Evolutionary conservation across 768 basidiomycete genomes (phyloP).

Genomic region (Suillus discolor): DNA sequence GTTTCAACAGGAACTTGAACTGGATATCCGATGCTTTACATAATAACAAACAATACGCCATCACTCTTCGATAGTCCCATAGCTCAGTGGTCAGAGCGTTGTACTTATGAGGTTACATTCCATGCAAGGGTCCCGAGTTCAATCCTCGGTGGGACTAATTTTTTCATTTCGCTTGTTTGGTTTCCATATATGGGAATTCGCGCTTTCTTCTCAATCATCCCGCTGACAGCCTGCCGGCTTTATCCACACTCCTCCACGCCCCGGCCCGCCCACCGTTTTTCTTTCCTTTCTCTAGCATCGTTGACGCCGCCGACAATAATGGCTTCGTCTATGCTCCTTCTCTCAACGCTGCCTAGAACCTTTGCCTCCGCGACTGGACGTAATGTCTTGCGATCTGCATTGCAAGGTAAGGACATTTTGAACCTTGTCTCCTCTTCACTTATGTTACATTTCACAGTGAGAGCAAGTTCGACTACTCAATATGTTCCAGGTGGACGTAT

Average conservation of each 20-base stretch:
- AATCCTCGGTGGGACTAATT: constrained; percentile 62
- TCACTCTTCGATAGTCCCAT: constrained; percentile 41
- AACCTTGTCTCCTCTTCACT: not conserved
- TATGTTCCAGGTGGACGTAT: constrained; percentile 57
- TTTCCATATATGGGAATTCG: not conserved
- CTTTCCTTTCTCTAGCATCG: not conserved
- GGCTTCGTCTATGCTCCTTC: constrained; percentile 52
- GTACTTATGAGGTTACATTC: constrained; percentile 58
- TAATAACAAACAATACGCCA: not conserved
- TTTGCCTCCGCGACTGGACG: constrained; percentile 41
- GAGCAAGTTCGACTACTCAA: constrained; percentile 36
- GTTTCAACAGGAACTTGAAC: constrained; percentile 1
- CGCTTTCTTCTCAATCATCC: not conserved
- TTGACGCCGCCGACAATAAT: constrained; percentile 34
- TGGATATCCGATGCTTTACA: not conserved
- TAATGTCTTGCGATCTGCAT: constrained; percentile 39
- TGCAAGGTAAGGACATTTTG: constrained; percentile 40
- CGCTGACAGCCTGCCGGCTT: not conserved
- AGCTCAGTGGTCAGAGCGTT: constrained; percentile 67
- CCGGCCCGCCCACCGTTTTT: not conserved
- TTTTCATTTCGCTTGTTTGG: constrained; percentile 25
- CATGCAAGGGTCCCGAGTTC: constrained; percentile 67
- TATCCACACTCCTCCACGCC: not conserved
- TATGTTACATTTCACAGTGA: constrained; percentile 32
- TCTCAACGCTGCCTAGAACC: constrained; percentile 48